Evolutionary conservation across 257 asterid genomes (phyloP).

Genomic region (Solanum lycopersicoides): DNA sequence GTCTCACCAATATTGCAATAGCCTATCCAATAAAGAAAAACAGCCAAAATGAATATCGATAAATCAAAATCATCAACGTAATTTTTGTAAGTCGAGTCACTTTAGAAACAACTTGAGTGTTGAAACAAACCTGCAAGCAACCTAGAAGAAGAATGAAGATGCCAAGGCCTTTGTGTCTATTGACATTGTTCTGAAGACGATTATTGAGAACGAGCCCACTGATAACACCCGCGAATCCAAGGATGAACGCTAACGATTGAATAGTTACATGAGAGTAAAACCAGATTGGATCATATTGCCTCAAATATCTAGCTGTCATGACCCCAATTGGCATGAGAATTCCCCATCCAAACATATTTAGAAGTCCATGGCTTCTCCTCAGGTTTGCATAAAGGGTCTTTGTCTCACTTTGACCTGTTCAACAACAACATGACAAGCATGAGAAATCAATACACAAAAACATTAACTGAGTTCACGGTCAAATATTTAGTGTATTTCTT

Average conservation of each 20-base stretch:
- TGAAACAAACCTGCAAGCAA: slow-evolving; percentile 62
- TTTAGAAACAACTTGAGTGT: background rate
- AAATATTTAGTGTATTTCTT: background rate
- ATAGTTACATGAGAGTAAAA: slow-evolving; percentile 52
- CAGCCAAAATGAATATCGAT: background rate
- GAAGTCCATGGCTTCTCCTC: slow-evolving; percentile 57
- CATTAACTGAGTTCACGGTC: background rate
- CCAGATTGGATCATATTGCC: slow-evolving; percentile 77
- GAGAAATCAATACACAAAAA: background rate
- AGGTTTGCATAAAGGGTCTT: slow-evolving; percentile 26
- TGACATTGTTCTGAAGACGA: slow-evolving; percentile 35
- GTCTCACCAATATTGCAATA: slow-evolving; percentile 59
- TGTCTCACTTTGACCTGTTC: slow-evolving; percentile 45
- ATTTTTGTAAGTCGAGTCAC: background rate
- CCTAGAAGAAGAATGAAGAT: slow-evolving; percentile 54
- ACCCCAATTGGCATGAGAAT: slow-evolving; percentile 70
- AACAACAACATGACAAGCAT: background rate
- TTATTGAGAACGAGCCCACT: slow-evolving; percentile 53
- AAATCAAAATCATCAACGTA: background rate
- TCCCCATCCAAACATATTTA: slow-evolving; percentile 87
- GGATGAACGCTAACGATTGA: slow-evolving; percentile 53
- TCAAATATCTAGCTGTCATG: slow-evolving; percentile 69
- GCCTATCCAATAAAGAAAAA: slow-evolving; percentile 22
- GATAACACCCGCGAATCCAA: slow-evolving; percentile 61
- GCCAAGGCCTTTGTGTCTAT: slow-evolving; percentile 66